Percentiles rank a stretch among this genome's conserved stretches.
Conservation (phyloP, 2,329 filamentous ascomycete genomes). For the Fusarium nurragi region DNA sequence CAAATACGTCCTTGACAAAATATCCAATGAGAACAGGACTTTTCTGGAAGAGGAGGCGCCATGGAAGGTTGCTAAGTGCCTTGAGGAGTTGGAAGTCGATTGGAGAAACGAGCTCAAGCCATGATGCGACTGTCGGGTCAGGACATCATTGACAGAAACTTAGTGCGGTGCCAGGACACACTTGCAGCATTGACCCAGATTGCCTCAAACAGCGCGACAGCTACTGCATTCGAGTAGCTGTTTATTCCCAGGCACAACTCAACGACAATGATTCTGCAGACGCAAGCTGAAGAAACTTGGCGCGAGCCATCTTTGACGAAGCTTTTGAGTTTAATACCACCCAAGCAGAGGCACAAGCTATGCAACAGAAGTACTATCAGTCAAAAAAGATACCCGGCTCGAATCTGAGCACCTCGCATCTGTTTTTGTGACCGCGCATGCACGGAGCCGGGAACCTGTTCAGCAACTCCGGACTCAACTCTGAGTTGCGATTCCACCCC, state of each 20-base stretch:
- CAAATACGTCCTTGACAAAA: conserved; percentile 78
- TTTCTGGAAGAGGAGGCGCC: conserved; percentile 63
- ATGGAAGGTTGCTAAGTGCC: conserved; percentile 60
- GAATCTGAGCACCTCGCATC: not conserved
- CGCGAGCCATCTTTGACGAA: not conserved
- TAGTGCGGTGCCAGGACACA: not conserved
- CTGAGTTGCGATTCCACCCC: not conserved
- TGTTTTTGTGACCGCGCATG: conserved; percentile 15
- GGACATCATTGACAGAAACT: not conserved
- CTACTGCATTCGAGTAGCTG: not conserved
- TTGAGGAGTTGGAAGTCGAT: conserved; percentile 57
- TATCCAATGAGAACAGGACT: conserved; percentile 63
- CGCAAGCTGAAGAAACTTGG: not conserved
- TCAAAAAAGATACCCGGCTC: conserved; percentile 14
- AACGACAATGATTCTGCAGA: not conserved
- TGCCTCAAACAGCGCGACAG: not conserved
- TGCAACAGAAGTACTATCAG: not conserved
- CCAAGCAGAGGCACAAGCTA: not conserved
- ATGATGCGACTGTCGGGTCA: conserved; percentile 2
- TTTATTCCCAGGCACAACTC: not conserved
- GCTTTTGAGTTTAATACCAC: not conserved
- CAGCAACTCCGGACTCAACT: not conserved
- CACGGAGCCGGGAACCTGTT: not conserved
- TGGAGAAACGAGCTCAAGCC: conserved; percentile 46
- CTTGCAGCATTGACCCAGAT: not conserved